Percentiles rank a stretch among this genome's conserved stretches.
Evolutionary conservation across 257 asterid genomes (phyloP).

Genomic region (Verbascum thapsus): DNA sequence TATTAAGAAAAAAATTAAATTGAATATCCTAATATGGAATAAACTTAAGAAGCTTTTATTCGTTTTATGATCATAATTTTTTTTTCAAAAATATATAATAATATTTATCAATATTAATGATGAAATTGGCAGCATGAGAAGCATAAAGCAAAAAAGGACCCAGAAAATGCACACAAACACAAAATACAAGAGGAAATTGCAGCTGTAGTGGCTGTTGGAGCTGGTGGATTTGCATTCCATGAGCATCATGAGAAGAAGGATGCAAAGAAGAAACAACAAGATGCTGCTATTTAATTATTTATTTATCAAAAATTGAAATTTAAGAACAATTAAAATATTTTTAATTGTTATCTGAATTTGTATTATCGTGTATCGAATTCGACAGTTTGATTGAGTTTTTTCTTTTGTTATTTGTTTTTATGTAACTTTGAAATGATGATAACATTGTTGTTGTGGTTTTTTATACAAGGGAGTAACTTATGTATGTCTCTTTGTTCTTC

Average conservation of each 20-base stretch:
- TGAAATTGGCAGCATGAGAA: conserved; percentile 43
- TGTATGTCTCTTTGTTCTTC: too few species aligned
- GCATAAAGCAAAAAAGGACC: conserved; percentile 45
- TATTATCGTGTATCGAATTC: background rate
- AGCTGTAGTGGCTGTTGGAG: conserved; percentile 35
- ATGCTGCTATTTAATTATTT: background rate
- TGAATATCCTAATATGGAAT: too few species aligned
- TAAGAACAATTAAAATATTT: too few species aligned
- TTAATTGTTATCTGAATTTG: background rate
- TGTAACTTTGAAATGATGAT: background rate
- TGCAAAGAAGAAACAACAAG: conserved; percentile 40
- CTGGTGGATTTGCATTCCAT: conserved; percentile 50
- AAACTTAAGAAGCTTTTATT: too few species aligned
- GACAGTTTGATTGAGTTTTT: background rate
- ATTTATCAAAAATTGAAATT: too few species aligned
- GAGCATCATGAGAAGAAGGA: conserved; percentile 52
- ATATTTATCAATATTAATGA: too few species aligned
- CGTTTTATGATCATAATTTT: too few species aligned
- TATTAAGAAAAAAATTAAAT: too few species aligned
- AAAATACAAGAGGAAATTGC: conserved; percentile 43
- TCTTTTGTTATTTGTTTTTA: background rate
- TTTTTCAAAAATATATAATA: too few species aligned
- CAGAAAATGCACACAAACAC: conserved; percentile 48
- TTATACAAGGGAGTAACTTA: background rate
- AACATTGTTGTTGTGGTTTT: background rate